Evolutionary conservation across 129 eudicot genomes (phyloP).

Genomic region (Flaveria sonorensis): DNA sequence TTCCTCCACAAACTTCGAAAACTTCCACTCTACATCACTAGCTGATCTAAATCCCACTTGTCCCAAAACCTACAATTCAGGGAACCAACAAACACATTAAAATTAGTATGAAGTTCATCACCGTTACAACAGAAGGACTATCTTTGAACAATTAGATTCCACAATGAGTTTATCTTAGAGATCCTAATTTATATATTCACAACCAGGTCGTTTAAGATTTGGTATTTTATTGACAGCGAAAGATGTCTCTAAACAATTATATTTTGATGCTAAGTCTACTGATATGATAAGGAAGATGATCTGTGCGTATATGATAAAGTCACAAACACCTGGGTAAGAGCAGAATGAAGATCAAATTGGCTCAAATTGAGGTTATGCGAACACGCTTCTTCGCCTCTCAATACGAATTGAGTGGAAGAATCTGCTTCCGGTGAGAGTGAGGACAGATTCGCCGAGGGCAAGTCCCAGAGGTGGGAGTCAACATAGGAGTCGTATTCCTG

Average conservation of each 20-base stretch:
- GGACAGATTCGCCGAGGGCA: conserved; percentile 41
- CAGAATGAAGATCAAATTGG: conserved; percentile 54
- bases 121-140: not conserved
- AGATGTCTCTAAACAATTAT: no score
- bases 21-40: conserved; percentile 51
- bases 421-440: conserved; percentile 32
- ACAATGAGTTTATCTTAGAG: not conserved
- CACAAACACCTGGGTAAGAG: conserved; percentile 57
- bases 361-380: conserved; percentile 39
- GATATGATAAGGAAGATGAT: not conserved
- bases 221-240: no score
- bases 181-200: not conserved
- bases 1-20: conserved; percentile 70
- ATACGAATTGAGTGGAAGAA: conserved; percentile 19
- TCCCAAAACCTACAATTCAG: conserved; percentile 52
- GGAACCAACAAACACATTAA: conserved; percentile 3
- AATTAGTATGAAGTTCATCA: not conserved
- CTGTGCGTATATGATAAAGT: not conserved
- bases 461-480: conserved; percentile 83
- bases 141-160: not conserved
- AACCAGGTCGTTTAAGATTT: no score
- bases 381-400: conserved; percentile 50
- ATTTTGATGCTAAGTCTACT: no score
- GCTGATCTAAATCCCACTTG: conserved; percentile 48
- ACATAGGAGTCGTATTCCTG: conserved; percentile 80